Percentiles rank a stretch among this genome's conserved stretches.
Conservation (phyloP, 2,329 filamentous ascomycete genomes). For the Sclerotinia nivalis region DNA sequence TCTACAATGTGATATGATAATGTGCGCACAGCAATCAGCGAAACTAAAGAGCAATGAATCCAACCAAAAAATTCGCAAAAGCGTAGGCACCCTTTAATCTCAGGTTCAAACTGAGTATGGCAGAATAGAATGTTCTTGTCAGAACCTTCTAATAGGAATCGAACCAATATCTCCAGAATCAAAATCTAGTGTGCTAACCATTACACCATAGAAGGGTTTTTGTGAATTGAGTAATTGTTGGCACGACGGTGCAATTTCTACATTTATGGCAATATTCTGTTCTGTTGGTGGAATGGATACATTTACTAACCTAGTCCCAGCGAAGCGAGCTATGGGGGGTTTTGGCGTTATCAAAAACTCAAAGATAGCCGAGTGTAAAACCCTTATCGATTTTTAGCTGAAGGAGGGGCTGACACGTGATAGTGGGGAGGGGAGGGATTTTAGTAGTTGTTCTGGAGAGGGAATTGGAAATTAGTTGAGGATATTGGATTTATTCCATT, state of each 20-base stretch:
- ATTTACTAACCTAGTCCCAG: too few species aligned
- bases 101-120: conserved; percentile 16
- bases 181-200: conserved; percentile 24
- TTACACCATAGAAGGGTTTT: conserved; percentile 23
- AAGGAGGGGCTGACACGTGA: not conserved
- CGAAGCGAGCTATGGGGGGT: too few species aligned
- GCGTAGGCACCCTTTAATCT: not conserved
- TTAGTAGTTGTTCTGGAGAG: not conserved
- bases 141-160: conserved; percentile 26
- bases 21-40: too few species aligned
- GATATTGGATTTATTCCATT: not conserved
- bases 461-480: not conserved
- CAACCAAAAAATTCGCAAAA: not conserved
- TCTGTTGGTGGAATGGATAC: too few species aligned
- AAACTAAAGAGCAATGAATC: too few species aligned
- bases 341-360: not conserved
- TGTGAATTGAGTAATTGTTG: not conserved
- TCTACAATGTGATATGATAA: not conserved
- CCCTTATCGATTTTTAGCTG: not conserved
- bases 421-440: not conserved
- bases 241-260: fast-evolving
- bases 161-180: conserved; percentile 27
- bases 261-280: not conserved
- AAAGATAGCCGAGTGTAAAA: not conserved
- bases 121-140: conserved; percentile 1